phyloP scores from a whole-genome alignment of 768 basidiomycete species.

The Psilocybe cubensis region DNA sequence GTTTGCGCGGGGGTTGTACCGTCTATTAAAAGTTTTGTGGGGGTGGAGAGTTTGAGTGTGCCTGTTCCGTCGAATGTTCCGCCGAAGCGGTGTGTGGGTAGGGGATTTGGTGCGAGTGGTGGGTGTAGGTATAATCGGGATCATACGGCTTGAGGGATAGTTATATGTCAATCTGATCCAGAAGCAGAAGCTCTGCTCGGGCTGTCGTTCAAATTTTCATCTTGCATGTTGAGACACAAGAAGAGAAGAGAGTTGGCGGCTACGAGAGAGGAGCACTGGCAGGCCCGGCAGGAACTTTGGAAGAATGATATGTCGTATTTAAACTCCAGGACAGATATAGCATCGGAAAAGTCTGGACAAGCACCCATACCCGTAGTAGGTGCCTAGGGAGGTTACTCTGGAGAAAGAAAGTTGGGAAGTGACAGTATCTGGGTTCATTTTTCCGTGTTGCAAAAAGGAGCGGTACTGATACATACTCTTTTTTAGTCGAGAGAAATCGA shows the following conservation, averaged over 20 bases:
- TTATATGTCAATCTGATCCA: too few species aligned
- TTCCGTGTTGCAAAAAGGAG: neutral
- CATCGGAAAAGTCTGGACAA: slow-evolving; percentile 21
- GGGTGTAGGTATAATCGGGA: neutral
- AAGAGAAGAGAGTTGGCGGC: neutral
- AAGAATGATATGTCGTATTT: neutral
- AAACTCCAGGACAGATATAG: neutral
- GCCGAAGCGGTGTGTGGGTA: neutral
- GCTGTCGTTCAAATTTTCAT: neutral
- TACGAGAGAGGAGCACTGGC: neutral
- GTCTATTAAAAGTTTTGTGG: slow-evolving; percentile 13
- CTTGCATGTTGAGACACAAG: neutral
- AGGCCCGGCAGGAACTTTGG: neutral
- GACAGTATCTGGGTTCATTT: slow-evolving; percentile 60
- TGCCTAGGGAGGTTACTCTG: slow-evolving; percentile 79
- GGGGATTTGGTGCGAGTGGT: neutral
- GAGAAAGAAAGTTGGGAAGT: slow-evolving; percentile 55
- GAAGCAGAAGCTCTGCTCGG: neutral
- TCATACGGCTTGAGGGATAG: too few species aligned
- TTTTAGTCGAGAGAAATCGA: slow-evolving; percentile 65
- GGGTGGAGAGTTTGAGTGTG: slow-evolving; percentile 8
- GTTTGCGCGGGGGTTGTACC: slow-evolving; percentile 13
- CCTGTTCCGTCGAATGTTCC: slow-evolving; percentile 14
- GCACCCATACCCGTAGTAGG: slow-evolving; percentile 63
- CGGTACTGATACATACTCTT: neutral